Evolutionary conservation across 2,329 filamentous ascomycete genomes (phyloP), one percentile per base, ranked within the genome.

Genomic region (Xylaria polymorpha): DNA sequence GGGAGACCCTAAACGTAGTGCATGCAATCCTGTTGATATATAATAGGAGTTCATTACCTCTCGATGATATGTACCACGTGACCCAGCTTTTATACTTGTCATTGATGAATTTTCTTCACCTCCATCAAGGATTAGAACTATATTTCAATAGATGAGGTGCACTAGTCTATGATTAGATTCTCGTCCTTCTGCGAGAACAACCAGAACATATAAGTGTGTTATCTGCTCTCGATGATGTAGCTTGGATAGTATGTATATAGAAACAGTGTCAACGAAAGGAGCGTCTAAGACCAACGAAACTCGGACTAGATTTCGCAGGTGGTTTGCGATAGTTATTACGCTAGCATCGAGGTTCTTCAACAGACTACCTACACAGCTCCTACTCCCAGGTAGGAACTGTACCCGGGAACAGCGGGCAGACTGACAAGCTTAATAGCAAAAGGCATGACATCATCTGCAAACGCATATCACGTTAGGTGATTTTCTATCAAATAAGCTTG

Each of bases 321-420:
- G 44, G 22, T 22, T 53, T 51, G 25, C 46, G 22, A 53, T 14
- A 39, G 44, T 29, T 41, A 65, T 37, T 18, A 57, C 43, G 37
- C 37, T 43, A 29, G 22, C 9, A 57, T 4, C 1, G 20, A 43
- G 12, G 14, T 35, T 39, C 32, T 5, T 43, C 14, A 18, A 57
- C 37, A 41, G 55, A 12, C 15, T 43, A 43, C 55, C 46, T 25
- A 37, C 18, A n/a, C 46, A 18, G 22, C 20, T 35, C 53, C 22
- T 41, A 15, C 3, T 43, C n/a, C 18, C 55, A 29, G 12, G 20
- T 4, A 41, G 9, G 43, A 39, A 48, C 22, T 7, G 51, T 56
- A 44, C 32, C 25, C 53, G 32, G 29, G 43, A 20, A 14, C n/a
- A 29, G 37, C 35, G 2, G 32, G 39, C 7, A 59, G 18, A 37